A percentile compares a stretch with the other conserved stretches of the same genome.
Conservation (phyloP, 2,329 filamentous ascomycete genomes). For the Neonectria sp. region DNA sequence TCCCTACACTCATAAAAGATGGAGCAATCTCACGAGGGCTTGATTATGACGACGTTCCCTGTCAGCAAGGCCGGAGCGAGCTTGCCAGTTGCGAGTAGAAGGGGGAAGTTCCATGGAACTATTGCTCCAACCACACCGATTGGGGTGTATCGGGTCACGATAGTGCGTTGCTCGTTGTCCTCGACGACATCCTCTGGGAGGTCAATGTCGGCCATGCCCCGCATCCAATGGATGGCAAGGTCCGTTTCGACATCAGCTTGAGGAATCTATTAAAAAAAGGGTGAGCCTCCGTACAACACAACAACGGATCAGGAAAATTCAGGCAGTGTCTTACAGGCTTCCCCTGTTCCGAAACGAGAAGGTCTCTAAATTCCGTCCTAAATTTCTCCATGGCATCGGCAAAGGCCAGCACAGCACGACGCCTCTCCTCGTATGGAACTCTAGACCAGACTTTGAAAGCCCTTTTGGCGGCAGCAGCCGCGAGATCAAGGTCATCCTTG, state of each 20-base stretch:
- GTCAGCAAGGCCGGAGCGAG: slow-evolving; percentile 70
- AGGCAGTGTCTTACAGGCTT: slow-evolving; percentile 14
- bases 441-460: slow-evolving; percentile 7
- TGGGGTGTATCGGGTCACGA: slow-evolving; percentile 56
- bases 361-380: slow-evolving; percentile 2
- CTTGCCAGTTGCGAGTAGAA: slow-evolving; percentile 68
- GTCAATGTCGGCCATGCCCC: slow-evolving; percentile 48
- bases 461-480: neutral
- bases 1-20: too few relatives aligned
- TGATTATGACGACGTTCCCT: slow-evolving; percentile 69
- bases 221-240: slow-evolving; percentile 46
- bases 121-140: slow-evolving; percentile 64
- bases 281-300: neutral
- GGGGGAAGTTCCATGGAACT: slow-evolving; percentile 71
- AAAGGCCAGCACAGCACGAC: neutral
- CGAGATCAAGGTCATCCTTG: slow-evolving; percentile 11
- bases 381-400: slow-evolving; percentile 1
- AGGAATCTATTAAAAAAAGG: slow-evolving; percentile 38
- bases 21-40: slow-evolving; percentile 59
- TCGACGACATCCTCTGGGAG: slow-evolving; percentile 57
- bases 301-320: neutral
- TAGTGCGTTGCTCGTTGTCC: slow-evolving; percentile 49
- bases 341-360: slow-evolving; percentile 20
- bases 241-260: slow-evolving; percentile 47
- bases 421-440: neutral